Percentiles rank a stretch among this genome's conserved stretches.
Evolutionary conservation across 192 early-diverging fungal genomes (phyloP).

Genomic region (Coemansia sp.): DNA sequence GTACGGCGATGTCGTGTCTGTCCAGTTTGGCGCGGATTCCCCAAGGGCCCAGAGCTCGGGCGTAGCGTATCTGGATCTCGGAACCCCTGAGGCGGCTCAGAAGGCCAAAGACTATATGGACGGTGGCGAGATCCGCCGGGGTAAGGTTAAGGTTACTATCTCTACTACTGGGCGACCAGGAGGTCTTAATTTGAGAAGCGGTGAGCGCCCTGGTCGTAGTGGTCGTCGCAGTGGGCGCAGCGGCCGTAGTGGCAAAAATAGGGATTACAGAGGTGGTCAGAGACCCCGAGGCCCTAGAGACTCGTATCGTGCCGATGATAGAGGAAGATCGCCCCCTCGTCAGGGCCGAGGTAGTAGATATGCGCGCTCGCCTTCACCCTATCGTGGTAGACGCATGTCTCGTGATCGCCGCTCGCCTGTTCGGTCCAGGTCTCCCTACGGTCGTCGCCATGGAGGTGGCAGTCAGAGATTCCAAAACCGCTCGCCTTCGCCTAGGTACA

Average conservation of each 20-base stretch:
- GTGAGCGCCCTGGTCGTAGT: neutral
- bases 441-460: constrained; percentile 10
- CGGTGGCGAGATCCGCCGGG: constrained; percentile 24
- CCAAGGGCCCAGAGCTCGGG: neutral
- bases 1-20: constrained; percentile 16
- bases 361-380: constrained; percentile 41
- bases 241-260: neutral
- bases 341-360: constrained; percentile 9
- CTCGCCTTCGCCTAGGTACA: constrained; percentile 40
- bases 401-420: constrained; percentile 28
- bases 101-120: constrained; percentile 38
- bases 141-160: neutral
- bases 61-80: neutral
- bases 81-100: neutral
- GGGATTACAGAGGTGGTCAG: neutral
- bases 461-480: constrained; percentile 17
- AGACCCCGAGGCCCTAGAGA: neutral
- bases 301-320: neutral
- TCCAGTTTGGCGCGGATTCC: neutral
- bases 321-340: constrained; percentile 14
- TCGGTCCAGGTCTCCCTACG: constrained; percentile 35
- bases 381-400: constrained; percentile 12
- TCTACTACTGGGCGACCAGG: neutral
- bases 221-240: neutral
- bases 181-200: neutral